Evolutionary conservation across 441 rosid species (phyloP), one percentile per base, ranked within the genome.

Genomic region (Croton laevigatus): DNA sequence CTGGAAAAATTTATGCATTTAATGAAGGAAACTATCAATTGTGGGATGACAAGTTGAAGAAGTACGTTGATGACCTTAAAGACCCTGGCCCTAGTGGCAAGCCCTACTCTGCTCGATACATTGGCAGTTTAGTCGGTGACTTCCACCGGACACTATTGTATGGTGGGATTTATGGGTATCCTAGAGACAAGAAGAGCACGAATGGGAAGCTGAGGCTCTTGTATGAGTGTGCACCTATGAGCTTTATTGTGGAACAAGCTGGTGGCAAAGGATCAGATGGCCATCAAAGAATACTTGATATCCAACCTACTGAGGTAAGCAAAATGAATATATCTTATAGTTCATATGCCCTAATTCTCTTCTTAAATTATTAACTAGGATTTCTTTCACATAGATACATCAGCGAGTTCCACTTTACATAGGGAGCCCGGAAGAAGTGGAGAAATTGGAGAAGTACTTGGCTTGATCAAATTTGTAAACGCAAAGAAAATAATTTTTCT

Each of bases 181-280:
- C 97, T 0, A 90, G 91, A 64, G 97, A 94, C 81, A 79, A 84
- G 74, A 91, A 87, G 84, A 94, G 94, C 86, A 88, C 89, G 83
- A 94, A 94, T 53, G 97, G 97, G 65, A 94, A 91, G 86, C 84
- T 94, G 66, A 91, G 97, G 83, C 89, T 91, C 44, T 76, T 91
- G 83, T 91, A 90, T 46, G 98, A 94, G 69, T 88, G 97, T 69
- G 97, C 98, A 69, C 98, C 97, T 0, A 94, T 94, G 98, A 94
- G 98, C 81, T 94, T 88, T 74, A 89, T 94, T 17, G 97, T 78
- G 8, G 97, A 94, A 81, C 97, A 94, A 85, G 97, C 99, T 6
- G 99, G 97, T 34, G 97, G 97, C 20, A 91, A 94, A 85, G 97
- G 97, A 6, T 91, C 97, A 11, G 97, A 89, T 76, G 98, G 97